These are phyloP conservation scores for Chlorella sp. DNA, from an alignment of 139 green algal species.

Conservation along the genomic window DNA sequence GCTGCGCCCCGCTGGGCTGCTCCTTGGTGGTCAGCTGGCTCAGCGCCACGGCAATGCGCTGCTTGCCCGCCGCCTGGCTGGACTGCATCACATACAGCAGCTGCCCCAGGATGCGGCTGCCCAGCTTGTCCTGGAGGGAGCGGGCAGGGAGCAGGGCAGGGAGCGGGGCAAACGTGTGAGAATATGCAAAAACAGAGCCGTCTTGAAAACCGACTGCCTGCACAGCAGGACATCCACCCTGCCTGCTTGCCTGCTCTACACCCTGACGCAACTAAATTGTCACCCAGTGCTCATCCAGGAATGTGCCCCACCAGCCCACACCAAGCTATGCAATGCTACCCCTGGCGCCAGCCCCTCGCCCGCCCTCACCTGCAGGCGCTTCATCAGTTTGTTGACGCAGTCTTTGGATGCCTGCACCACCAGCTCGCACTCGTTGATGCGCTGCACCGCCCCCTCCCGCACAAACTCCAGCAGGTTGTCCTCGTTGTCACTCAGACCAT, in stretches of 20 bases:
- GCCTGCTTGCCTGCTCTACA: no score
- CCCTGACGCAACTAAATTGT: no score
- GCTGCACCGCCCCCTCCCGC: conserved; percentile 55
- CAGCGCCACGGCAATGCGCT: conserved; percentile 83
- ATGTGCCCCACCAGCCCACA: no score
- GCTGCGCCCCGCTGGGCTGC: conserved; percentile 53
- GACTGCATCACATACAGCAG: conserved; percentile 81
- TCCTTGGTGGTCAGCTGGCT: conserved; percentile 73
- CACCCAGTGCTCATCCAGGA: no score
- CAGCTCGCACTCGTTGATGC: conserved; percentile 78
- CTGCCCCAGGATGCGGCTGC: conserved; percentile 62
- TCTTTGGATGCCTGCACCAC: conserved; percentile 87
- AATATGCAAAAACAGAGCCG: not conserved
- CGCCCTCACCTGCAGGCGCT: conserved; percentile 70
- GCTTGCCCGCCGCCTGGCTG: conserved; percentile 46
- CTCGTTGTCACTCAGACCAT: conserved; percentile 96
- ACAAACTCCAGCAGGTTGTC: conserved; percentile 98
- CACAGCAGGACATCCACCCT: not conserved
- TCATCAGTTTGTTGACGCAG: conserved; percentile 97
- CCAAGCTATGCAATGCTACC: no score
- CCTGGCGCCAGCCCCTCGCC: not conserved
- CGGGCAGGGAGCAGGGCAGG: not conserved
- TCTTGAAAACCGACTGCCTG: not conserved
- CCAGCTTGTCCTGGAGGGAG: conserved; percentile 79
- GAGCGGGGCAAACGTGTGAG: not conserved